Evolutionary conservation across 2,329 filamentous ascomycete genomes (phyloP).

Genomic region (Aureobasidium sp.): DNA sequence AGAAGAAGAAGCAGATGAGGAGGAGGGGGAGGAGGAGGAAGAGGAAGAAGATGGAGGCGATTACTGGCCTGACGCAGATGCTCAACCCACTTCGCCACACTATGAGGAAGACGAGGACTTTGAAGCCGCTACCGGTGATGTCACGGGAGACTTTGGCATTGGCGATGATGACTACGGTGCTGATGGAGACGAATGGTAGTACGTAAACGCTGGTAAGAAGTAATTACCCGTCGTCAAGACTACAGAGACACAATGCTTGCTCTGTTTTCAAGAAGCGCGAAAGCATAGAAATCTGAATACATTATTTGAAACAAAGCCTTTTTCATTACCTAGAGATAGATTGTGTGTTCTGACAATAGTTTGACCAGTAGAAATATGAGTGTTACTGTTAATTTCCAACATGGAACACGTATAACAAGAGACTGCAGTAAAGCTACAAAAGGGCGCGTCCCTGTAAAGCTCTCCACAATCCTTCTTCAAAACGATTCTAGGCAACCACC

Average conservation of each 20-base stretch:
- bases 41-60: slow-evolving; percentile 20
- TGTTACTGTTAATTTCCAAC: no score
- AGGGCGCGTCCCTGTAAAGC: no score
- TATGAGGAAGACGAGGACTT: slow-evolving; percentile 11
- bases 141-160: slow-evolving; percentile 15
- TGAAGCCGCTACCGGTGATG: not conserved
- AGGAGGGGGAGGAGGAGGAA: slow-evolving; percentile 20
- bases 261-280: not conserved
- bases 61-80: slow-evolving; percentile 8
- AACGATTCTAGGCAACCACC: no score
- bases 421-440: no score
- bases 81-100: not conserved
- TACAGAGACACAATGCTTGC: not conserved
- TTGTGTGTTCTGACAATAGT: no score
- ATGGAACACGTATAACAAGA: no score
- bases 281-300: not conserved
- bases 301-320: no score
- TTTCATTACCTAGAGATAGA: no score
- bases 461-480: no score
- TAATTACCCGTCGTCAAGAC: no score
- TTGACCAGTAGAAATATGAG: no score
- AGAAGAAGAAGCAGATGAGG: slow-evolving; percentile 17
- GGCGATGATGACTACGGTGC: slow-evolving; percentile 16
- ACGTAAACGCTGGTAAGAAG: no score
- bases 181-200: slow-evolving; percentile 5